Evolutionary conservation across 371 early-diverging fungal genomes (phyloP).

Genomic region (Dichotomocladium elegans): DNA sequence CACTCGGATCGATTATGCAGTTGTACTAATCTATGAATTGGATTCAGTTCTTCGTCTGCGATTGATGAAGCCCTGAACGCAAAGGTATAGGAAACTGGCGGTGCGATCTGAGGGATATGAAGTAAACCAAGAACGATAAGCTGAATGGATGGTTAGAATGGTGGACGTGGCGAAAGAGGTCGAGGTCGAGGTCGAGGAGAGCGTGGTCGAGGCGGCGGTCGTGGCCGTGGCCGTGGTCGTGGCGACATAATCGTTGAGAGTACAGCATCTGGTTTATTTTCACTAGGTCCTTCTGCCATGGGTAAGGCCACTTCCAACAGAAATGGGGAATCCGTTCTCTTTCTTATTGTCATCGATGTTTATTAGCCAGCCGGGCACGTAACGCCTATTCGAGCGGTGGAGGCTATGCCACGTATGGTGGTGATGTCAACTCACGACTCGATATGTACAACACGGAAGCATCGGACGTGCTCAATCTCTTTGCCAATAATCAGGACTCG

Average conservation of each 20-base stretch:
- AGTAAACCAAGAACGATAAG: background rate
- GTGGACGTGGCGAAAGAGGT: constrained; percentile 37
- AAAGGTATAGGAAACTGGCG: constrained; percentile 11
- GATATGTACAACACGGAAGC: constrained; percentile 21
- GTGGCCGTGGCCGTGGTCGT: constrained; percentile 35
- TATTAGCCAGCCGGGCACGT: constrained; percentile 11
- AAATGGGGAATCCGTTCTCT: background rate
- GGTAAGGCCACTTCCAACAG: constrained; percentile 12
- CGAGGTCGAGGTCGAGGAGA: constrained; percentile 32
- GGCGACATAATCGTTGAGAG: constrained; percentile 26
- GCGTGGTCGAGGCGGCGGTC: constrained; percentile 35
- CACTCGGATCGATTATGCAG: background rate
- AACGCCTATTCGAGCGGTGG: constrained; percentile 16
- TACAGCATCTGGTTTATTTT: constrained; percentile 67
- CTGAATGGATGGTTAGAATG: constrained; percentile 10
- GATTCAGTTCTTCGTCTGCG: constrained; percentile 26
- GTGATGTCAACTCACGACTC: constrained; percentile 18
- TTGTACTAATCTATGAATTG: background rate
- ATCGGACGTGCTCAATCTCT: constrained; percentile 31
- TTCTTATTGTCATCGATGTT: background rate
- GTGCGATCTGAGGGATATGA: background rate
- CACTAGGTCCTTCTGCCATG: constrained; percentile 59
- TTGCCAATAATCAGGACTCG: constrained; percentile 13
- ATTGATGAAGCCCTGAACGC: constrained; percentile 29
- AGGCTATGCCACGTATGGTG: constrained; percentile 30